Conservation (phyloP, 129 eudicot genomes). For the Glebionis coronaria region DNA sequence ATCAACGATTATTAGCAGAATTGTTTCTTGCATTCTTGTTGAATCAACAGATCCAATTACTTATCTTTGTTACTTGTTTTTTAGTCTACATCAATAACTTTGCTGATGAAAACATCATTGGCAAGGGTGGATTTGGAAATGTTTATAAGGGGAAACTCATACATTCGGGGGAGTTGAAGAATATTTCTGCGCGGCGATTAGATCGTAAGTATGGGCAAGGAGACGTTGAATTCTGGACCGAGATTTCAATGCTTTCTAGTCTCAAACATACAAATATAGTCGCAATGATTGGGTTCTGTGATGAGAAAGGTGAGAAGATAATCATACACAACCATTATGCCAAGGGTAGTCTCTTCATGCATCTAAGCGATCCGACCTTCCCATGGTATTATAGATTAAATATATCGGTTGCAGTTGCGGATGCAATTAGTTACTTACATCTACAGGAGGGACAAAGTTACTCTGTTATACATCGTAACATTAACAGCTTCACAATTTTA, state of each 20-base stretch:
- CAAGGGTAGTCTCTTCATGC: background rate
- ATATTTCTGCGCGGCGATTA: conserved; percentile 1
- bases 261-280: background rate
- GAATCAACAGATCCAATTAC: too few species aligned
- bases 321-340: background rate
- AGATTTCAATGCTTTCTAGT: conserved; percentile 1
- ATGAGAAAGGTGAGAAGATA: background rate
- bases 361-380: background rate
- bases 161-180: background rate
- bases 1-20: too few species aligned
- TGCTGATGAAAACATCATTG: background rate
- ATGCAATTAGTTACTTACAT: background rate
- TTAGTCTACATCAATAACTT: too few species aligned
- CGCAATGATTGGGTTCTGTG: background rate
- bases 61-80: too few species aligned
- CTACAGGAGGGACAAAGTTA: background rate
- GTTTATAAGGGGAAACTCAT: background rate
- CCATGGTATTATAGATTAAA: background rate
- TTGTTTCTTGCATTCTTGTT: too few species aligned
- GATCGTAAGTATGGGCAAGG: background rate
- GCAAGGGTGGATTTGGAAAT: background rate
- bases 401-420: background rate
- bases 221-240: background rate
- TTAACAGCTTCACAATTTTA: background rate
- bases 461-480: background rate